These are phyloP conservation scores for Pyrenophora teres DNA, from an alignment of 2,329 filamentous ascomycete species.

Conservation along the genomic window DNA sequence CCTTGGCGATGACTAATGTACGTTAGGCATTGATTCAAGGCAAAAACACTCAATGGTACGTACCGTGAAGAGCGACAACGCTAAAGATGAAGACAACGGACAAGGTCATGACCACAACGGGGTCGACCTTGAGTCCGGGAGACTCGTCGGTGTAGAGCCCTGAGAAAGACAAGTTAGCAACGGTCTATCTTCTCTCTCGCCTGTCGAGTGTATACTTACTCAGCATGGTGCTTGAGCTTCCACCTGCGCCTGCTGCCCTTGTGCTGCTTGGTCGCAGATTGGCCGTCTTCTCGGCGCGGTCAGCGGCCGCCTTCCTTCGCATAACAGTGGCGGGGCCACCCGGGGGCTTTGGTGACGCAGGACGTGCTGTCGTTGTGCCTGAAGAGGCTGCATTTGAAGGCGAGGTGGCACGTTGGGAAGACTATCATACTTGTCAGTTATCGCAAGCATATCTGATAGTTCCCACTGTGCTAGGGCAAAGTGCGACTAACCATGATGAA, in stretches of 20 bases:
- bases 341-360: conserved; percentile 84
- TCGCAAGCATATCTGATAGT: conserved; percentile 7
- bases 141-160: conserved; percentile 98
- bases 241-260: conserved; percentile 88
- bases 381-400: conserved; percentile 51
- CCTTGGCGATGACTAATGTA: conserved; percentile 83
- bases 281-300: conserved; percentile 95
- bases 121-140: conserved; percentile 95
- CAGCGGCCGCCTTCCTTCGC: conserved; percentile 90
- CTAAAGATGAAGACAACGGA: conserved; percentile 99
- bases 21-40: conserved; percentile 18
- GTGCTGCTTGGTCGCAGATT: conserved; percentile 93
- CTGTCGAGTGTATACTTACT: conserved; percentile 63
- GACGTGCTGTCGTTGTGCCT: conserved; percentile 73
- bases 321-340: conserved; percentile 95
- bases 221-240: conserved; percentile 97
- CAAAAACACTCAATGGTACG: conserved; percentile 39
- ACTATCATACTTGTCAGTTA: conserved; percentile 8
- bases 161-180: conserved; percentile 46
- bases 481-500: conserved; percentile 27
- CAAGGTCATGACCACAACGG: conserved; percentile 93
- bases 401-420: conserved; percentile 42
- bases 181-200: too few relatives aligned
- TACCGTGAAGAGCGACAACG: conserved; percentile 96
- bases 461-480: not conserved